phyloP scores from a whole-genome alignment of 768 basidiomycete species.

The Tremella fuciformis region DNA sequence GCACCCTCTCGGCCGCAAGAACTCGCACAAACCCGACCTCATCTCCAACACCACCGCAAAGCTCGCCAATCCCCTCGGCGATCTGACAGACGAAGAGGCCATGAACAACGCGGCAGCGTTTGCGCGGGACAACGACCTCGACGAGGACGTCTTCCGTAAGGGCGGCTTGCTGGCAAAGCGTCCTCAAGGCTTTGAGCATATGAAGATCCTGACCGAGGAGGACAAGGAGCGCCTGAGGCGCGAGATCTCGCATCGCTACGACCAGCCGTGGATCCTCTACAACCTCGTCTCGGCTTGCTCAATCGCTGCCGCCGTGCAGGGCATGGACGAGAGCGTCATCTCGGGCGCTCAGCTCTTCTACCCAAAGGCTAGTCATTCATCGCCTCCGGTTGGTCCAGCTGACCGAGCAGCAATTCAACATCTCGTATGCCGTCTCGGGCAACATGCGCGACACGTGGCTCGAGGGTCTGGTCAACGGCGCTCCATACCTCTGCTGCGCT shows the following conservation, averaged over 20 bases:
- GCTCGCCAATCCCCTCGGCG: constrained; percentile 19
- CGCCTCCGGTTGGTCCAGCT: no score
- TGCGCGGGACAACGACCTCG: constrained; percentile 12
- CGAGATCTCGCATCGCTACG: constrained; percentile 30
- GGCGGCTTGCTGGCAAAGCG: constrained; percentile 35
- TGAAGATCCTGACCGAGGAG: constrained; percentile 28
- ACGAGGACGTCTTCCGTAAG: constrained; percentile 18
- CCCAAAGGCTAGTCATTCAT: constrained; percentile 17
- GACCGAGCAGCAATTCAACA: constrained; percentile 36
- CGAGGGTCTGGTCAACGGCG: constrained; percentile 41
- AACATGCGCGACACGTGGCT: constrained; percentile 34
- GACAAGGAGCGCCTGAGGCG: constrained; percentile 28
- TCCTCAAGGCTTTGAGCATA: constrained; percentile 24
- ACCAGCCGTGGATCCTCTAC: constrained; percentile 39
- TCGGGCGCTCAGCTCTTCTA: constrained; percentile 35
- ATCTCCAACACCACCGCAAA: constrained; percentile 9
- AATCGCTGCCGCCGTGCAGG: constrained; percentile 31
- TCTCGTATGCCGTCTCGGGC: constrained; percentile 27
- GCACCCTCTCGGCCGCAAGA: background rate
- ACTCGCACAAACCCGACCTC: constrained; percentile 4
- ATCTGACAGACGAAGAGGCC: constrained; percentile 21
- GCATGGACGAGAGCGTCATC: constrained; percentile 31
- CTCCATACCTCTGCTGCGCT: constrained; percentile 32
- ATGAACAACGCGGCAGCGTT: constrained; percentile 15
- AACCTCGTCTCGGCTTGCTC: constrained; percentile 29